Percentiles rank a stretch among this genome's conserved stretches.
Evolutionary conservation across 1,284 basidiomycete genomes (phyloP).

Genomic region (Cutaneotrichosporon curvatum): DNA sequence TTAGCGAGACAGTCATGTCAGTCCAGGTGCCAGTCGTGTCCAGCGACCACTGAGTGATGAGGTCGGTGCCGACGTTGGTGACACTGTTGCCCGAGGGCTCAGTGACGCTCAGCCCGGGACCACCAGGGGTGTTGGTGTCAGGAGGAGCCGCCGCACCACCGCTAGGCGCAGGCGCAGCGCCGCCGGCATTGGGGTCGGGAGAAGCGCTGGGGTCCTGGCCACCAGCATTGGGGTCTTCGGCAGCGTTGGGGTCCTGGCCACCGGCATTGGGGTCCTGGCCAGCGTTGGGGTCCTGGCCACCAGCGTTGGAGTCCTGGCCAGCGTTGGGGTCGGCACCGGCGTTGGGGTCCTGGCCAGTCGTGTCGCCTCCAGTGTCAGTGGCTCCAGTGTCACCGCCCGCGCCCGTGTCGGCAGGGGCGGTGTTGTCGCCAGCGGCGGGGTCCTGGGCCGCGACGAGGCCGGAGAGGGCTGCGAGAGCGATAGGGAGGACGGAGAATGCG

Average conservation of each 20-base stretch:
- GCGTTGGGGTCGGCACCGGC: neutral
- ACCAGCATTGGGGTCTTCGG: neutral
- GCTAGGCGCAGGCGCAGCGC: neutral
- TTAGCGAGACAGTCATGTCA: constrained; percentile 40
- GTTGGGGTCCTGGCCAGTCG: too few species aligned
- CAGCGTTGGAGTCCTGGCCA: neutral
- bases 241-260: neutral
- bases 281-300: too few species aligned
- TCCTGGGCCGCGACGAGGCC: constrained; percentile 10
- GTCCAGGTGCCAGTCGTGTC: constrained; percentile 46
- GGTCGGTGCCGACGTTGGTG: constrained; percentile 32
- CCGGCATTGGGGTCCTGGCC: neutral
- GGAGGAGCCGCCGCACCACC: neutral
- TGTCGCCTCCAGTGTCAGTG: neutral
- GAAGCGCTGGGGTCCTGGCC: neutral
- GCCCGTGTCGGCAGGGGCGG: neutral
- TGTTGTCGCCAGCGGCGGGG: too few species aligned
- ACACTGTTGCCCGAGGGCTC: constrained; percentile 37
- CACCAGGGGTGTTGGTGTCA: neutral
- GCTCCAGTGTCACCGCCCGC: neutral
- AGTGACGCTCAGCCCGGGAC: neutral
- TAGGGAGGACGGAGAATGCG: constrained; percentile 4
- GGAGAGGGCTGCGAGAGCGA: constrained; percentile 3
- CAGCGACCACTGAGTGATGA: constrained; percentile 39
- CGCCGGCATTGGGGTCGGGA: neutral